These are phyloP conservation scores for Linnemannia schmuckeri DNA, from an alignment of 192 early-diverging fungal species.

Conservation along the genomic window DNA sequence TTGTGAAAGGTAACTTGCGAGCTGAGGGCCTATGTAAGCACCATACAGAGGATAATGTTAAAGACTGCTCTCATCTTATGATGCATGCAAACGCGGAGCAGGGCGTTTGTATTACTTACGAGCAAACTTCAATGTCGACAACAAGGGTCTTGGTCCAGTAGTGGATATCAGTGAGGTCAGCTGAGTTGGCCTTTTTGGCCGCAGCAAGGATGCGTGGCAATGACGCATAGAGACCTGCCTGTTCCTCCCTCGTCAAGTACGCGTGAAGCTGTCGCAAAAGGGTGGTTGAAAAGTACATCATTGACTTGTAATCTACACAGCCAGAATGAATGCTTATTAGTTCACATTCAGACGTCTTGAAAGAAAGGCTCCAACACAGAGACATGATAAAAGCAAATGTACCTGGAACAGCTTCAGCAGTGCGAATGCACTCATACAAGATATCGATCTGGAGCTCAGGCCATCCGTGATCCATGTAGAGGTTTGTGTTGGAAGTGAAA, in stretches of 20 bases:
- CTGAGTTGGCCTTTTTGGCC: conserved; percentile 64
- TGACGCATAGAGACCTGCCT: conserved; percentile 68
- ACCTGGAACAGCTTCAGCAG: conserved; percentile 79
- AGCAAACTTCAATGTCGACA: conserved; percentile 63
- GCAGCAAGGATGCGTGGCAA: conserved; percentile 67
- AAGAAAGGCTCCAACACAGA: neutral
- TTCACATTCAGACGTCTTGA: neutral
- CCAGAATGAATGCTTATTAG: neutral
- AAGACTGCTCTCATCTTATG: neutral
- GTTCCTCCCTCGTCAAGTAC: conserved; percentile 75
- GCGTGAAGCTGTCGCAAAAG: conserved; percentile 74
- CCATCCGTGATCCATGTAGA: conserved; percentile 73
- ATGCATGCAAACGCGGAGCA: neutral
- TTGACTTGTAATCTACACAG: conserved; percentile 67
- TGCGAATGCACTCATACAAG: conserved; percentile 78
- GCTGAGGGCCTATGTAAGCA: conserved; percentile 59
- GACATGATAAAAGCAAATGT: conserved; percentile 6
- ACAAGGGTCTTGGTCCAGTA: conserved; percentile 74
- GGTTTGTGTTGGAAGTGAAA: conserved; percentile 25
- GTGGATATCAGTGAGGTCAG: conserved; percentile 59
- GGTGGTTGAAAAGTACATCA: conserved; percentile 73
- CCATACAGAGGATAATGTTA: conserved; percentile 1
- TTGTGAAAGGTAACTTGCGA: conserved; percentile 69
- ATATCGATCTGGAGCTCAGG: conserved; percentile 83
- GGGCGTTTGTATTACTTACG: conserved; percentile 33